Percentiles rank a stretch among this genome's conserved stretches.
Evolutionary conservation across 495 filamentous ascomycete species (phyloP).

Genomic region (Aspergillus nanangensis): DNA sequence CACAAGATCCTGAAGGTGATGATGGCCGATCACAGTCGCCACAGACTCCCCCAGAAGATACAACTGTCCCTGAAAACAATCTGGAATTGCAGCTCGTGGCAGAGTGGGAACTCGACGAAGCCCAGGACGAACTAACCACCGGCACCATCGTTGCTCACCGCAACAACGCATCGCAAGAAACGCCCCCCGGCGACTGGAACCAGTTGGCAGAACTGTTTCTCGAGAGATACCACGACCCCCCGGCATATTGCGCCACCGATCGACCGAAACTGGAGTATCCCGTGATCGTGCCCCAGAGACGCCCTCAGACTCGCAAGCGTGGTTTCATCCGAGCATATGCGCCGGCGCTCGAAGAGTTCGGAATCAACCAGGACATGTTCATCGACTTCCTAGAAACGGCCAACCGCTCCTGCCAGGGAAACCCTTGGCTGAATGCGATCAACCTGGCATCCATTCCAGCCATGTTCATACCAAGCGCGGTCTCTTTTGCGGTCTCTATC

Average conservation of each 20-base stretch:
- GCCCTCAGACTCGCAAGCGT: slow-evolving; percentile 24
- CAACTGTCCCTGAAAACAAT: not conserved
- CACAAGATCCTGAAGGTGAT: slow-evolving; percentile 12
- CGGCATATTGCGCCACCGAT: slow-evolving; percentile 6
- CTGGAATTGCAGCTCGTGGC: slow-evolving; percentile 26
- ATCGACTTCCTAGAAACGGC: slow-evolving; percentile 49
- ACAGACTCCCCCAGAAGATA: no score
- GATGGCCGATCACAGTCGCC: no score
- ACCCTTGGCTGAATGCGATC: slow-evolving; percentile 35
- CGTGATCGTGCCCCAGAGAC: slow-evolving; percentile 29
- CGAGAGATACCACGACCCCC: slow-evolving; percentile 9
- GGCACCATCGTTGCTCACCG: no score
- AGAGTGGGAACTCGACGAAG: slow-evolving; percentile 50
- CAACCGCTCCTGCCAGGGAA: slow-evolving; percentile 35
- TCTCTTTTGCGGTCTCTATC: slow-evolving; percentile 41
- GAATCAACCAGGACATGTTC: slow-evolving; percentile 48
- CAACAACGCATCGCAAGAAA: not conserved
- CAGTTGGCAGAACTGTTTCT: slow-evolving; percentile 18
- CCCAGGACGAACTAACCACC: slow-evolving; percentile 26
- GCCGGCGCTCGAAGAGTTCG: slow-evolving; percentile 43
- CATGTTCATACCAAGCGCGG: slow-evolving; percentile 33
- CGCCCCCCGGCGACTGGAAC: not conserved
- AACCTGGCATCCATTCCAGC: slow-evolving; percentile 38
- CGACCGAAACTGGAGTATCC: slow-evolving; percentile 30
- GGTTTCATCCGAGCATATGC: slow-evolving; percentile 44